These are phyloP conservation scores for Chytriomyces confervae DNA, from an alignment of 192 early-diverging fungal species.

Conservation along the genomic window DNA sequence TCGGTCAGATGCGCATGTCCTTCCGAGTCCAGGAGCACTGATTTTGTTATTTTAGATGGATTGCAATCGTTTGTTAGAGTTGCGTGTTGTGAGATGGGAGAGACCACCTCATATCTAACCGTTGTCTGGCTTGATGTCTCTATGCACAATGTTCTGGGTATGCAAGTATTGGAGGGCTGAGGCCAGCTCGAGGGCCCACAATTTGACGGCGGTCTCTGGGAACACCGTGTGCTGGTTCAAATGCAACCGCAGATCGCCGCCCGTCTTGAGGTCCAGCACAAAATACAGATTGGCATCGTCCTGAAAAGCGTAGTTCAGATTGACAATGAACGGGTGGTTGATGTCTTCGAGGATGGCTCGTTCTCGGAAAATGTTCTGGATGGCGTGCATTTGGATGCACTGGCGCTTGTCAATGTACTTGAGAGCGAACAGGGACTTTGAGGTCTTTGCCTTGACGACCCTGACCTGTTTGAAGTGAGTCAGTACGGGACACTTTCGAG, in stretches of 20 bases:
- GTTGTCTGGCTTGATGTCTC: slow-evolving; percentile 96
- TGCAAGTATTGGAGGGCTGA: slow-evolving; percentile 86
- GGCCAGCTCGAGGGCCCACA: slow-evolving; percentile 90
- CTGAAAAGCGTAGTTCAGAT: slow-evolving; percentile 94
- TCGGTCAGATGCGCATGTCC: slow-evolving; percentile 94
- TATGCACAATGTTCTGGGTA: slow-evolving; percentile 79
- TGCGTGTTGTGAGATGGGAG: background rate
- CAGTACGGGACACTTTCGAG: background rate
- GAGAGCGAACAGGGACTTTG: slow-evolving; percentile 83
- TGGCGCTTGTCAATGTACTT: slow-evolving; percentile 98
- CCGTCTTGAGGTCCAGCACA: slow-evolving; percentile 93
- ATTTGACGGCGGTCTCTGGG: slow-evolving; percentile 74
- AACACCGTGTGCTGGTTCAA: slow-evolving; percentile 74
- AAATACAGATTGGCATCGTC: slow-evolving; percentile 93
- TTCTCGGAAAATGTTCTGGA: slow-evolving; percentile 91
- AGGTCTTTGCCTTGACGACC: slow-evolving; percentile 86
- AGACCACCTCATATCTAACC: slow-evolving; percentile 31
- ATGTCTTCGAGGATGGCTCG: slow-evolving; percentile 72
- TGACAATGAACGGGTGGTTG: slow-evolving; percentile 52
- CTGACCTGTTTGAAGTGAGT: slow-evolving; percentile 41
- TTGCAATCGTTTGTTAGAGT: background rate
- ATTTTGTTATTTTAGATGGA: background rate
- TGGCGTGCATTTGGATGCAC: slow-evolving; percentile 84
- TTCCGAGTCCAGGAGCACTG: slow-evolving; percentile 69
- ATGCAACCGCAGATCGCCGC: slow-evolving; percentile 93